phyloP scores from a whole-genome alignment of 2,329 filamentous ascomycete species.

The Xylaria sp. region DNA sequence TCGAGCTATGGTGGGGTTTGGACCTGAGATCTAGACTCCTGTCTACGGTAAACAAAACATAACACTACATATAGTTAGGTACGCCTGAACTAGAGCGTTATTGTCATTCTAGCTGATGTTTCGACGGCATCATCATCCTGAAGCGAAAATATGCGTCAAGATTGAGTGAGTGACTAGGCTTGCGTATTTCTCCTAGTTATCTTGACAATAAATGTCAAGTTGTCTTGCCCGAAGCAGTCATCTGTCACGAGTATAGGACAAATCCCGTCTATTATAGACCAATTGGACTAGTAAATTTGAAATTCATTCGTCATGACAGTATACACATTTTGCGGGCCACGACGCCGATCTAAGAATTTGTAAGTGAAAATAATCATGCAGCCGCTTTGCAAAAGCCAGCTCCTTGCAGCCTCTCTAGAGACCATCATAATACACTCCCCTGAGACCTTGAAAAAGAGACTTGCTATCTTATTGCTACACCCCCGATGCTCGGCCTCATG shows the following conservation, averaged over 20 bases:
- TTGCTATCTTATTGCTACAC: conserved; percentile 20
- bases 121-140: not conserved
- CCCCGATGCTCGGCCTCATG: not conserved
- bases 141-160: conserved; percentile 1
- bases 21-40: conserved; percentile 30
- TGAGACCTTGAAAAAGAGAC: conserved; percentile 14
- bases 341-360: conserved; percentile 56
- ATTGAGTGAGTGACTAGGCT: conserved; percentile 4
- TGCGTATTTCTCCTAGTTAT: not conserved
- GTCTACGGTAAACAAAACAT: not conserved
- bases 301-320: conserved; percentile 31
- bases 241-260: conserved; percentile 1
- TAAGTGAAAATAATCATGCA: conserved; percentile 49
- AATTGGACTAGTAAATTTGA: conserved; percentile 21
- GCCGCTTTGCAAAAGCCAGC: conserved; percentile 30
- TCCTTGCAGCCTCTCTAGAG: conserved; percentile 40
- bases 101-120: not conserved
- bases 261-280: conserved; percentile 25
- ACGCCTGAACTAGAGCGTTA: not conserved
- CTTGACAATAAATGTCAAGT: conserved; percentile 5
- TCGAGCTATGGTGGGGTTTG: conserved; percentile 42
- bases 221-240: conserved; percentile 1
- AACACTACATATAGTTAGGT: not conserved
- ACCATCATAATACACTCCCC: conserved; percentile 40
- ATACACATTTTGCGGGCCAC: conserved; percentile 54